Evolutionary conservation across 768 basidiomycete genomes (phyloP).

Genomic region (Xerocomellus dryophilus): DNA sequence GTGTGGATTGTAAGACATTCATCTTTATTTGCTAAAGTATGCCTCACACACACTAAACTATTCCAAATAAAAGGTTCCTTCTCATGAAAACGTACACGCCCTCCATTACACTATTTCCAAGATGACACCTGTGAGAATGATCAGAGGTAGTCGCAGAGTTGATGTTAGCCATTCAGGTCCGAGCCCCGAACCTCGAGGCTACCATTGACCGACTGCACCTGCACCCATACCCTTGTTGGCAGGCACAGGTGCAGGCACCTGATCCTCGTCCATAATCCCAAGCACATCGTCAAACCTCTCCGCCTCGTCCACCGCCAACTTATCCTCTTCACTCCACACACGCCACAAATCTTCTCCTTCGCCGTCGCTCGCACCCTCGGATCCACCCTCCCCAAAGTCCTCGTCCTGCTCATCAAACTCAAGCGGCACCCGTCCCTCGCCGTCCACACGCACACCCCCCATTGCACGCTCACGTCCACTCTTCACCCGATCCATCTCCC

Average conservation of each 20-base stretch:
- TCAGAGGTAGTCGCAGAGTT: background rate
- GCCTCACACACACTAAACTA: too few relatives aligned
- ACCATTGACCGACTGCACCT: background rate
- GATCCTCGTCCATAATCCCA: slow-evolving; percentile 34
- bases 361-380: background rate
- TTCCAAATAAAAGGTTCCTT: too few relatives aligned
- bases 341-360: slow-evolving; percentile 23
- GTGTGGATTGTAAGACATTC: too few relatives aligned
- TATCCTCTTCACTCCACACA: slow-evolving; percentile 30
- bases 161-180: background rate
- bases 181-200: background rate
- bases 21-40: too few relatives aligned
- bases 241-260: slow-evolving; percentile 18
- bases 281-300: slow-evolving; percentile 34
- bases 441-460: background rate
- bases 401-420: slow-evolving; percentile 71
- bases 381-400: slow-evolving; percentile 40
- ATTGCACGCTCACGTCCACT: slow-evolving; percentile 3
- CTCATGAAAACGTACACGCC: too few relatives aligned
- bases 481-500: slow-evolving; percentile 42
- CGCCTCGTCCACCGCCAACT: slow-evolving; percentile 30
- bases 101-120: too few relatives aligned
- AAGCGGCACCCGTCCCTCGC: slow-evolving; percentile 33
- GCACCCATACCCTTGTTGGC: background rate
- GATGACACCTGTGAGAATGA: too few relatives aligned